Conservation (phyloP, 2,329 filamentous ascomycete genomes). For the Calonectria naviculata region DNA sequence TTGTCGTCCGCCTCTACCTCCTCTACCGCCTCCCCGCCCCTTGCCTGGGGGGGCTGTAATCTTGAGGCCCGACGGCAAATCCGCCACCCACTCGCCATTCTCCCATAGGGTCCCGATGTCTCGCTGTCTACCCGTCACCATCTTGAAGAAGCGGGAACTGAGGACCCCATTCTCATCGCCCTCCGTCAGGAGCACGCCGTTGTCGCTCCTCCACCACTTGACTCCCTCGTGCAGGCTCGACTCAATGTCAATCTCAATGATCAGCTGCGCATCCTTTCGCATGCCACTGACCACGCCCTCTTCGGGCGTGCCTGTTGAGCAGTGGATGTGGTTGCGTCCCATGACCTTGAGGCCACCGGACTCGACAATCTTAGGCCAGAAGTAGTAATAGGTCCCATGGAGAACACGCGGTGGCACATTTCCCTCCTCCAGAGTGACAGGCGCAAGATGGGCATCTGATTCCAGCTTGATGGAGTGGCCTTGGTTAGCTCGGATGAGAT, state of each 20-base stretch:
- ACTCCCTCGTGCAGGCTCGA: constrained; percentile 72
- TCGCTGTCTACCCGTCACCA: constrained; percentile 71
- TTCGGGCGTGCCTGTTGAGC: constrained; percentile 77
- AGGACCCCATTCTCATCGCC: constrained; percentile 70
- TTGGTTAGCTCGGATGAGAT: constrained; percentile 94
- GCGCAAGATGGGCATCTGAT: constrained; percentile 75
- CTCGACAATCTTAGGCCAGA: constrained; percentile 80
- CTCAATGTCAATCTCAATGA: constrained; percentile 81
- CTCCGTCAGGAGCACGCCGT: constrained; percentile 78
- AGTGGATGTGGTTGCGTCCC: constrained; percentile 90
- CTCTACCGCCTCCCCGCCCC: constrained; percentile 52
- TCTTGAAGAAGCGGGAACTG: constrained; percentile 74
- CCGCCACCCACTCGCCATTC: constrained; percentile 73
- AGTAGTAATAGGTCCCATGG: constrained; percentile 89
- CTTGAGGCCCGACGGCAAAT: constrained; percentile 72
- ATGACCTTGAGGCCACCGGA: constrained; percentile 84
- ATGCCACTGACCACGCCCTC: constrained; percentile 80
- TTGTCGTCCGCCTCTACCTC: constrained; percentile 42
- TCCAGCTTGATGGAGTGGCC: constrained; percentile 87
- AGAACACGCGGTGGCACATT: constrained; percentile 77
- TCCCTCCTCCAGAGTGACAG: constrained; percentile 68
- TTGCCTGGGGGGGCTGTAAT: constrained; percentile 60
- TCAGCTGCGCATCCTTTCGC: constrained; percentile 79
- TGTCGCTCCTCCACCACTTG: constrained; percentile 83
- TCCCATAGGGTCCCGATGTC: constrained; percentile 76